Percentiles rank a stretch among this genome's conserved stretches.
phyloP scores from a whole-genome alignment of 2,329 filamentous ascomycete species.

The Delphinella strobiligena region DNA sequence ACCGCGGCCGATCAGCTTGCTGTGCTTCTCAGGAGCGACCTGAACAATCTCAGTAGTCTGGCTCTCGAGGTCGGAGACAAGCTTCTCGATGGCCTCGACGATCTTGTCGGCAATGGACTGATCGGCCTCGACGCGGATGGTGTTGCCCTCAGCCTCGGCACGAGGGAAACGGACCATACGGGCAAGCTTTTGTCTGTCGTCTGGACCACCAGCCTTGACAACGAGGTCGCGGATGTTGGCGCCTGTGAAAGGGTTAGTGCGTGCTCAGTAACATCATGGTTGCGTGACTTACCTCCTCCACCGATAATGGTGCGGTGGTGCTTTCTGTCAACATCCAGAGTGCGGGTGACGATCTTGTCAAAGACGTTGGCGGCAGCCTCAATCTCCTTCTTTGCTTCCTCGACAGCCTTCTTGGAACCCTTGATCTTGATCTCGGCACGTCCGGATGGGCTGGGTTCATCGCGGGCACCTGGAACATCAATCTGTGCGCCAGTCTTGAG shows the following conservation, averaged over 20 bases:
- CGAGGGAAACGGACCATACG: slow-evolving; percentile 93
- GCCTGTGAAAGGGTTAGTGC: slow-evolving; percentile 44
- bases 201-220: slow-evolving; percentile 74
- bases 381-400: slow-evolving; percentile 80
- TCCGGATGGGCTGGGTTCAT: slow-evolving; percentile 51
- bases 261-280: not conserved
- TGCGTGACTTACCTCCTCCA: slow-evolving; percentile 55
- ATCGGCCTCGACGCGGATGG: slow-evolving; percentile 80
- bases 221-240: slow-evolving; percentile 80
- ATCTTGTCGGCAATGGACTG: slow-evolving; percentile 81
- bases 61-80: slow-evolving; percentile 72
- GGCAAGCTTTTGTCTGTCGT: slow-evolving; percentile 70
- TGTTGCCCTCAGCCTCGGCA: slow-evolving; percentile 59
- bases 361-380: slow-evolving; percentile 79
- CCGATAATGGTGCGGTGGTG: slow-evolving; percentile 87
- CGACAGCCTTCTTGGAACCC: slow-evolving; percentile 83
- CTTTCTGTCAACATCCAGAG: slow-evolving; percentile 85
- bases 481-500: slow-evolving; percentile 77
- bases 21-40: slow-evolving; percentile 80
- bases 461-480: slow-evolving; percentile 74
- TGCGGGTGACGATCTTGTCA: slow-evolving; percentile 76
- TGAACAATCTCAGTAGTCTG: slow-evolving; percentile 70
- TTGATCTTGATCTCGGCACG: slow-evolving; percentile 81
- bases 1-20: slow-evolving; percentile 79
- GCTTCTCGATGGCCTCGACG: slow-evolving; percentile 64